These are phyloP conservation scores for Amanita rimosa DNA, from an alignment of 768 basidiomycete species.

Conservation along the genomic window DNA sequence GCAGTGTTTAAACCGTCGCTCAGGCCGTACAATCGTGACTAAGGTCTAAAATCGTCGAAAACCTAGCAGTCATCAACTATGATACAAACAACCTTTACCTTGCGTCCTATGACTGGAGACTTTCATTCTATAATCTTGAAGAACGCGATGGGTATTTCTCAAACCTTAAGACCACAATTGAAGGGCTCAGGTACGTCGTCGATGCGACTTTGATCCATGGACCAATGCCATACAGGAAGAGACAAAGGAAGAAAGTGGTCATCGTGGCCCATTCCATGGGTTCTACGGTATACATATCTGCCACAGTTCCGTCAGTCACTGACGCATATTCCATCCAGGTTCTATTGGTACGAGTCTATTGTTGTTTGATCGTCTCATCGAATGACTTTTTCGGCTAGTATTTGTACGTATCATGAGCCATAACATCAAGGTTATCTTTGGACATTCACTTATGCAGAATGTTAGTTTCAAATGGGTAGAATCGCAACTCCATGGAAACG, in stretches of 20 bases:
- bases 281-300: conserved; percentile 40
- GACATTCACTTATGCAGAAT: background rate
- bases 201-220: background rate
- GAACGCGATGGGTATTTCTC: conserved; percentile 87
- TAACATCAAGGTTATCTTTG: conserved; percentile 3
- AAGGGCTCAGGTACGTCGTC: conserved; percentile 53
- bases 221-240: conserved; percentile 30
- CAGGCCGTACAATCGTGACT: background rate
- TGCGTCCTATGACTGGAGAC: conserved; percentile 86
- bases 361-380: conserved; percentile 1
- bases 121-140: conserved; percentile 86
- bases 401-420: conserved; percentile 50
- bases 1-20: background rate
- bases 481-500: conserved; percentile 67
- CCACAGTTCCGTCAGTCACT: background rate
- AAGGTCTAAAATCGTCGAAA: conserved; percentile 90
- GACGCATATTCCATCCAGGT: conserved; percentile 18
- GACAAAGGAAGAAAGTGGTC: conserved; percentile 70
- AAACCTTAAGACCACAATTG: conserved; percentile 69
- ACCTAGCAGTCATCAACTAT: conserved; percentile 86
- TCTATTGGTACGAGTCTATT: conserved; percentile 31
- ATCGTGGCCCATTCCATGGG: conserved; percentile 86
- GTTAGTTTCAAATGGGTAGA: conserved; percentile 94
- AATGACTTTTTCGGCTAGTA: conserved; percentile 38
- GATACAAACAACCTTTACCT: conserved; percentile 83